Evolutionary conservation across 768 basidiomycete genomes (phyloP).

Genomic region (Boletus reticuloceps): DNA sequence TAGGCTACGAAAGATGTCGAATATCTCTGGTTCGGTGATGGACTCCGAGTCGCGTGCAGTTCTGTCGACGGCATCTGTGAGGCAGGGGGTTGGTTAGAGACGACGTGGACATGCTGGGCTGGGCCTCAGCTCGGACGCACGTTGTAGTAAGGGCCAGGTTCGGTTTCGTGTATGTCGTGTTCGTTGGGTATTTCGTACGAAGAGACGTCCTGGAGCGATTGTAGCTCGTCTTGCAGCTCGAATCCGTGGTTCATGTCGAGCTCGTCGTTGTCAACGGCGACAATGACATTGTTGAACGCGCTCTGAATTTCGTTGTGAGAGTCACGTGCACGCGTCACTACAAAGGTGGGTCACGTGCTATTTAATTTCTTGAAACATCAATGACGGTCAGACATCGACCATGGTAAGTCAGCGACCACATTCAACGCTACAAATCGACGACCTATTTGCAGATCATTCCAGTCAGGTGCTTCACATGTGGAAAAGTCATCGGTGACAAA

Average conservation of each 20-base stretch:
- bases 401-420: slow-evolving; percentile 20
- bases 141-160: slow-evolving; percentile 58
- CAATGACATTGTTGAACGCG: slow-evolving; percentile 7
- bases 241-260: slow-evolving; percentile 45
- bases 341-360: slow-evolving; percentile 9
- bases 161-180: slow-evolving; percentile 57
- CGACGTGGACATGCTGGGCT: not conserved
- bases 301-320: not conserved
- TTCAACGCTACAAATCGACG: not conserved
- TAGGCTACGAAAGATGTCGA: slow-evolving; percentile 80
- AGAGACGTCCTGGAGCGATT: slow-evolving; percentile 56
- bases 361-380: not conserved
- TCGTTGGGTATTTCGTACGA: slow-evolving; percentile 69
- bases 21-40: slow-evolving; percentile 63
- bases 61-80: slow-evolving; percentile 72
- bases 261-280: slow-evolving; percentile 2
- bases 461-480: slow-evolving; percentile 93
- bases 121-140: slow-evolving; percentile 32
- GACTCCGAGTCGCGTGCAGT: slow-evolving; percentile 75
- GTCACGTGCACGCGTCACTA: slow-evolving; percentile 26
- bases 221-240: slow-evolving; percentile 77
- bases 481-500: slow-evolving; percentile 96
- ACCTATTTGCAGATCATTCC: slow-evolving; percentile 75
- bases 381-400: not conserved
- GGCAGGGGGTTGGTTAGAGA: slow-evolving; percentile 7